A percentile compares a stretch with the other conserved stretches of the same genome.
phyloP scores from a whole-genome alignment of 164 flowering plant species.

The Chimonanthus praecox region DNA sequence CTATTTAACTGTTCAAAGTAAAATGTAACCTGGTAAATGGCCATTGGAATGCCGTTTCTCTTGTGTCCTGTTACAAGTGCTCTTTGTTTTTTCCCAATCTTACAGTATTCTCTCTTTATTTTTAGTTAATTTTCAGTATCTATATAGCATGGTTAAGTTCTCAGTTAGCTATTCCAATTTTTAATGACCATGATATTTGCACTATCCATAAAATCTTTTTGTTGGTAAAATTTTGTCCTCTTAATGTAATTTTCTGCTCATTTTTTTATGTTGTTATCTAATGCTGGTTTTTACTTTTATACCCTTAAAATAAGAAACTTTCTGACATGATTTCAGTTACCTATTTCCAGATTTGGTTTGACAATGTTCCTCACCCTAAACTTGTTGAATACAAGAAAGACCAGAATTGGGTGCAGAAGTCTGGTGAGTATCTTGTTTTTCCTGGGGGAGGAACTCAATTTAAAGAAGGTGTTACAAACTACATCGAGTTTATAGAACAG shows the following conservation, averaged over 20 bases:
- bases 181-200: not conserved
- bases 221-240: not conserved
- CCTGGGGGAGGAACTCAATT: constrained; percentile 99
- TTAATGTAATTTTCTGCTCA: not conserved
- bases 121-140: no score
- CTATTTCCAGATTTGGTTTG: constrained; percentile 70
- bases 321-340: not conserved
- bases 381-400: constrained; percentile 93
- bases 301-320: not conserved
- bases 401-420: constrained; percentile 76
- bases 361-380: constrained; percentile 92
- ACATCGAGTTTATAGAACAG: constrained; percentile 60
- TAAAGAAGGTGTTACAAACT: constrained; percentile 62
- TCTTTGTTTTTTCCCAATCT: not conserved
- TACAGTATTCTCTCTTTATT: no score
- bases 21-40: no score
- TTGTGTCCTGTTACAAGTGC: not conserved
- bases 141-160: not conserved
- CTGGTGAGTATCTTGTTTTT: constrained; percentile 64
- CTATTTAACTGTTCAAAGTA: no score
- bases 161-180: not conserved
- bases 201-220: not conserved
- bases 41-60: not conserved
- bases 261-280: not conserved
- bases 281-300: not conserved